phyloP scores from a whole-genome alignment of 2,329 filamentous ascomycete species.

The Aspergillus neoniger region DNA sequence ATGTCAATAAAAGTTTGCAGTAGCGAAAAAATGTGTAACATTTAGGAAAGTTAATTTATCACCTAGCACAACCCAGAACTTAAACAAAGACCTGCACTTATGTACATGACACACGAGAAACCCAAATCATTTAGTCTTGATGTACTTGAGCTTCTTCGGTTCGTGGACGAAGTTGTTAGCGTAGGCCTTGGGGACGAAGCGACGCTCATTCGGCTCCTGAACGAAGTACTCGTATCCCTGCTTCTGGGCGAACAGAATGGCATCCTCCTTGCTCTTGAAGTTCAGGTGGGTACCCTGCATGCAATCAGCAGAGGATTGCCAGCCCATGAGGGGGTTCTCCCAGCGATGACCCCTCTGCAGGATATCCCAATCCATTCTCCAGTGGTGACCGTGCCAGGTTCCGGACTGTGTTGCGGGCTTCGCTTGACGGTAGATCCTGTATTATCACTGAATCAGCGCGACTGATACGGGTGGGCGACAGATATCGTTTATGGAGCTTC shows the following conservation, averaged over 20 bases:
- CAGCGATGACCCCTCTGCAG: conserved; percentile 89
- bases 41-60: conserved; percentile 16
- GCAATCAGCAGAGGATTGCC: conserved; percentile 92
- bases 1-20: background rate
- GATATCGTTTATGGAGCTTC: conserved; percentile 13
- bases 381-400: conserved; percentile 77
- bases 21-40: background rate
- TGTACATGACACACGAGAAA: conserved; percentile 41
- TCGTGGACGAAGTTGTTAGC: conserved; percentile 94
- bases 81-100: conserved; percentile 31
- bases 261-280: conserved; percentile 93
- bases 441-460: background rate
- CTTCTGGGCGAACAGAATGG: conserved; percentile 93
- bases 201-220: conserved; percentile 89
- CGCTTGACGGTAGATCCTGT: conserved; percentile 83
- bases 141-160: conserved; percentile 81
- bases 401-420: conserved; percentile 98
- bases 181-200: conserved; percentile 87
- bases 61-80: conserved; percentile 13
- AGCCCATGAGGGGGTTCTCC: conserved; percentile 98
- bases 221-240: conserved; percentile 99
- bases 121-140: conserved; percentile 70
- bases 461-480: background rate
- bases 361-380: conserved; percentile 99
- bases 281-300: conserved; percentile 92